Percentiles rank a stretch among this genome's conserved stretches.
These are phyloP conservation scores for Sherardia arvensis DNA, from an alignment of 257 asterid species.

Conservation along the genomic window DNA sequence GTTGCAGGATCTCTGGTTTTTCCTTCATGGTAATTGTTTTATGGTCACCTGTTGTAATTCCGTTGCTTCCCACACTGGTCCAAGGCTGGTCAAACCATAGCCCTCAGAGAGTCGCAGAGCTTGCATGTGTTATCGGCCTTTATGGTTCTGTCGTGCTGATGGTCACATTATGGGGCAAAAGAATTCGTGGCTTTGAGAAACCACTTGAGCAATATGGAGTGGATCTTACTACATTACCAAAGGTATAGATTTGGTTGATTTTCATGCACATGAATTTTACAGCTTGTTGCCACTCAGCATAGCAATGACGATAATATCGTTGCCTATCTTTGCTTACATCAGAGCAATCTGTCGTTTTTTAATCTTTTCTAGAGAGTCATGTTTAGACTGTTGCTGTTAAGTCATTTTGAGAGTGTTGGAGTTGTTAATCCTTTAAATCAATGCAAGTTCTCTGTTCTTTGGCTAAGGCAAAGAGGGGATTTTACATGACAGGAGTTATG, in stretches of 20 bases:
- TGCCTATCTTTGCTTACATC: background rate
- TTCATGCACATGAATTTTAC: background rate
- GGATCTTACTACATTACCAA: conserved; percentile 47
- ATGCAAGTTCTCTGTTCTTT: background rate
- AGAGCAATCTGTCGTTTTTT: background rate
- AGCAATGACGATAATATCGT: background rate
- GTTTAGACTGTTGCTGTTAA: background rate
- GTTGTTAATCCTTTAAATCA: background rate
- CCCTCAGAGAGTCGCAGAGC: conserved; percentile 55
- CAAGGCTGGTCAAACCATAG: conserved; percentile 66
- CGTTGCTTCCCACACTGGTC: conserved; percentile 75
- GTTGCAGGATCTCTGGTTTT: conserved; percentile 64
- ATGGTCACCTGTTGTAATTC: conserved; percentile 85
- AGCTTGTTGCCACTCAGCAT: background rate
- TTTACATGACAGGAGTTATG: background rate
- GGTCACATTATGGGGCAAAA: conserved; percentile 80
- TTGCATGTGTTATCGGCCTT: conserved; percentile 74
- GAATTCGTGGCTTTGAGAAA: conserved; percentile 72
- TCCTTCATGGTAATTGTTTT: conserved; percentile 77
- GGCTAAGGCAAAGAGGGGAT: background rate
- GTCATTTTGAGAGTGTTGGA: background rate
- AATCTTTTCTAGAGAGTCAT: background rate
- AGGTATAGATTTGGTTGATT: conserved; percentile 38
- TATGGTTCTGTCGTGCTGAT: conserved; percentile 54
- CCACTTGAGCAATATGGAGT: conserved; percentile 79